Percentiles rank a stretch among this genome's conserved stretches.
phyloP scores from a whole-genome alignment of 768 basidiomycete species.

The Russula vinacea region DNA sequence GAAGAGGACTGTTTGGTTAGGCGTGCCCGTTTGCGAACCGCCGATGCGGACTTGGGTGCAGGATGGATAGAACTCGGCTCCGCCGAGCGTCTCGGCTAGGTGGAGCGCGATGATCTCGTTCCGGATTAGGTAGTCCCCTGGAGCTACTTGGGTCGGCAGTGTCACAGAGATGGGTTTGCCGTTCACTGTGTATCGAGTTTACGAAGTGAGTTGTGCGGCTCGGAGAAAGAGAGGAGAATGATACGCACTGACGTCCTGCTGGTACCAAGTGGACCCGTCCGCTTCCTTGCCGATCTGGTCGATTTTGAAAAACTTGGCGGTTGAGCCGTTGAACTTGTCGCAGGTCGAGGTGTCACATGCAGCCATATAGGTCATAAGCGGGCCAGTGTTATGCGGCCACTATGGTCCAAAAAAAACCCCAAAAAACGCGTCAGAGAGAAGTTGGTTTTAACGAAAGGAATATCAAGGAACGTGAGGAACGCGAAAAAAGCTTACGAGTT shows the following conservation, averaged over 20 bases:
- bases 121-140: slow-evolving; percentile 73
- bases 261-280: slow-evolving; percentile 35
- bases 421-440: neutral
- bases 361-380: slow-evolving; percentile 73
- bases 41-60: slow-evolving; percentile 56
- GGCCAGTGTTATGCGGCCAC: slow-evolving; percentile 63
- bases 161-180: slow-evolving; percentile 33
- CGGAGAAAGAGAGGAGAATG: neutral
- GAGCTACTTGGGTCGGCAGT: slow-evolving; percentile 46
- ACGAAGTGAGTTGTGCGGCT: neutral
- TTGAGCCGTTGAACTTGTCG: slow-evolving; percentile 54
- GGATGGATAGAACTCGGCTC: slow-evolving; percentile 78
- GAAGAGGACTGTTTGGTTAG: slow-evolving; percentile 57
- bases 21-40: slow-evolving; percentile 52
- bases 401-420: slow-evolving; percentile 20
- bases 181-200: slow-evolving; percentile 28
- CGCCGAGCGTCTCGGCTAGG: slow-evolving; percentile 51
- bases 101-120: slow-evolving; percentile 82
- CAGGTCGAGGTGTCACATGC: slow-evolving; percentile 54
- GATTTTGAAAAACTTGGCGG: slow-evolving; percentile 72
- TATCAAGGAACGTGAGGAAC: neutral
- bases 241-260: slow-evolving; percentile 35
- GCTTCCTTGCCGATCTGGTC: slow-evolving; percentile 34
- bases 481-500: slow-evolving; percentile 32
- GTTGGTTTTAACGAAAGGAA: no score